Percentiles rank a stretch among this genome's conserved stretches.
These are phyloP conservation scores for Aspergillus ellipticus DNA, from an alignment of 495 filamentous ascomycete species.

Conservation along the genomic window DNA sequence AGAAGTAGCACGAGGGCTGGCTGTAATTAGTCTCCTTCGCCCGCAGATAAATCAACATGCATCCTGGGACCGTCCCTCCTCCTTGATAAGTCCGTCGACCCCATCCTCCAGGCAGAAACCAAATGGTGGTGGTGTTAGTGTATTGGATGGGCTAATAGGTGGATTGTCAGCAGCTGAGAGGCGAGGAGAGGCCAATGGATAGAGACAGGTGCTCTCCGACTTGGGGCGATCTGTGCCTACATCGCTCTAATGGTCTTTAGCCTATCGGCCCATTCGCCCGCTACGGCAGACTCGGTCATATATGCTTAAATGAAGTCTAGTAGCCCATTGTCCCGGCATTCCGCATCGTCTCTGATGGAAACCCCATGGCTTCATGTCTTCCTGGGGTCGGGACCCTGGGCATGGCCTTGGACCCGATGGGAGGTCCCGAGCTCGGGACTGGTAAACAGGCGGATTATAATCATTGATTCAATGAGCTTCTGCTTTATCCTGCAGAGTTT, in stretches of 20 bases:
- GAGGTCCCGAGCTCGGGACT: background rate
- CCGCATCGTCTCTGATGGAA: background rate
- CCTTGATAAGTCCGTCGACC: background rate
- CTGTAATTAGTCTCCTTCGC: background rate
- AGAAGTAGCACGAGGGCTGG: background rate
- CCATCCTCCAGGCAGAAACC: background rate
- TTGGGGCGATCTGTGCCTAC: background rate
- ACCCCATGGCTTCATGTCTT: too few relatives aligned
- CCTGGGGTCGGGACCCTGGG: background rate
- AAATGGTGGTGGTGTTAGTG: background rate
- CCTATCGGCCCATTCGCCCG: background rate
- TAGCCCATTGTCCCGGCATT: background rate
- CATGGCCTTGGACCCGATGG: background rate
- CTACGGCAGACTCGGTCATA: background rate
- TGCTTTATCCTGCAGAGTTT: background rate
- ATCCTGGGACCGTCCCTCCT: too few relatives aligned
- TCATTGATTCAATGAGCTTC: background rate
- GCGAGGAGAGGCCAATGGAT: background rate
- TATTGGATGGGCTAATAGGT: background rate
- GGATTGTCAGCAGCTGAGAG: background rate
- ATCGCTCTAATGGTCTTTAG: background rate
- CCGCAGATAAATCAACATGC: background rate
- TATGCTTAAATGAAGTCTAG: background rate
- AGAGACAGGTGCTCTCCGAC: background rate
- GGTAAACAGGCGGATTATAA: background rate